phyloP scores from a whole-genome alignment of 345 rosid species.

The Acer negundo region DNA sequence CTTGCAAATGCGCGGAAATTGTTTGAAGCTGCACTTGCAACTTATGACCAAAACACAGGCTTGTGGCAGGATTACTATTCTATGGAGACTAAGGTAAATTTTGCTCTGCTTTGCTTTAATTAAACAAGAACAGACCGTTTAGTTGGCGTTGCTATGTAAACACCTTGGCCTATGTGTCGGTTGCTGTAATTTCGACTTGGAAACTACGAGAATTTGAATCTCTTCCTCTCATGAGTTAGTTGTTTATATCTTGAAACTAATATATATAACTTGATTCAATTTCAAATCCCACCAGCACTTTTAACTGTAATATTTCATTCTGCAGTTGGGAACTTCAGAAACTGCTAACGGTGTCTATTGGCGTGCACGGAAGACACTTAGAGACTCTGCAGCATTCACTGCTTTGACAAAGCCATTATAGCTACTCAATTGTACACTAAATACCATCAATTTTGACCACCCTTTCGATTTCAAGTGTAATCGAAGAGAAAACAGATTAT shows the following conservation, averaged over 20 bases:
- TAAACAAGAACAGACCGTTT: neutral
- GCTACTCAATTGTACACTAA: neutral
- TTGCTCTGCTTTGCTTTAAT: neutral
- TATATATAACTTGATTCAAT: neutral
- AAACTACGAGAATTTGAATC: neutral
- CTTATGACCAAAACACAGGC: slow-evolving; percentile 56
- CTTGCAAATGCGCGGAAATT: slow-evolving; percentile 63
- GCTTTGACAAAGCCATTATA: slow-evolving; percentile 23
- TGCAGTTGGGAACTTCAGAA: slow-evolving; percentile 91
- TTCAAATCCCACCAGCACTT: neutral
- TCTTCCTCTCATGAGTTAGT: neutral
- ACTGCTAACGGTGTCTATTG: slow-evolving; percentile 63
- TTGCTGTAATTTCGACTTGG: neutral
- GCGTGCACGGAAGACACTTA: slow-evolving; percentile 79
- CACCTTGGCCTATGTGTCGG: neutral
- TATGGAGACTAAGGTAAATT: slow-evolving; percentile 68
- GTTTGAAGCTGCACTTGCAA: slow-evolving; percentile 76
- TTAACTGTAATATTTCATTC: neutral
- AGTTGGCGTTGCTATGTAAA: neutral
- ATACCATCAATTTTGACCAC: slow-evolving; percentile 25
- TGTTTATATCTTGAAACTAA: neutral
- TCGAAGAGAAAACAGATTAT: neutral
- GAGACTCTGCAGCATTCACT: slow-evolving; percentile 38
- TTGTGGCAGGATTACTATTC: slow-evolving; percentile 78
- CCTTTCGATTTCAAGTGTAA: neutral